A percentile compares a stretch with the other conserved stretches of the same genome.
Conservation (phyloP, 306 rosid genomes). For the Rosa lucieae region DNA sequence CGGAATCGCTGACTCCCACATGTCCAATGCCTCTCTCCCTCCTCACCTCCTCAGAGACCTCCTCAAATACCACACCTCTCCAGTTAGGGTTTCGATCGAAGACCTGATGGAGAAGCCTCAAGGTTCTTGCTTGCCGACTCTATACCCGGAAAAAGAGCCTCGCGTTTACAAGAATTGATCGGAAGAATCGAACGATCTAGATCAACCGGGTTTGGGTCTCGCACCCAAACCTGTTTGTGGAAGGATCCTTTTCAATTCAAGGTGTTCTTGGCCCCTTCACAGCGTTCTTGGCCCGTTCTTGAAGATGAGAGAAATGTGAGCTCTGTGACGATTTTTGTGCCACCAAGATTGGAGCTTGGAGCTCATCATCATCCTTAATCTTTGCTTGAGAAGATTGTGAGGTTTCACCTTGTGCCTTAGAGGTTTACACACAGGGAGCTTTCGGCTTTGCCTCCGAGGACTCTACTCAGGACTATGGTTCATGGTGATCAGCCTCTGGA, state of each 20-base stretch:
- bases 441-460: too few relatives aligned
- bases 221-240: constrained; percentile 56
- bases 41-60: constrained; percentile 58
- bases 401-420: too few relatives aligned
- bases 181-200: constrained; percentile 31
- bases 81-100: constrained; percentile 32
- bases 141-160: constrained; percentile 35
- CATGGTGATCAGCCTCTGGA: too few relatives aligned
- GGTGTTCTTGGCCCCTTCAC: constrained; percentile 65
- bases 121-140: constrained; percentile 51
- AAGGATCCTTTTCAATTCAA: constrained; percentile 45
- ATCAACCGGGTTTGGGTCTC: constrained; percentile 61
- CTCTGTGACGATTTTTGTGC: too few relatives aligned
- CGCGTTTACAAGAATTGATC: constrained; percentile 41
- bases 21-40: constrained; percentile 46
- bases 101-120: constrained; percentile 33
- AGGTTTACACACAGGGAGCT: too few relatives aligned
- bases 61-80: constrained; percentile 48
- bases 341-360: too few relatives aligned
- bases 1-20: constrained; percentile 43
- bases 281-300: background rate
- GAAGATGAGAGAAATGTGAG: too few relatives aligned
- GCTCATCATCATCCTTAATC: too few relatives aligned
- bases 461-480: too few relatives aligned
- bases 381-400: too few relatives aligned